Evolutionary conservation across 768 basidiomycete genomes (phyloP), one percentile per base, ranked within the genome.

Genomic region (Galerina sulciceps): DNA sequence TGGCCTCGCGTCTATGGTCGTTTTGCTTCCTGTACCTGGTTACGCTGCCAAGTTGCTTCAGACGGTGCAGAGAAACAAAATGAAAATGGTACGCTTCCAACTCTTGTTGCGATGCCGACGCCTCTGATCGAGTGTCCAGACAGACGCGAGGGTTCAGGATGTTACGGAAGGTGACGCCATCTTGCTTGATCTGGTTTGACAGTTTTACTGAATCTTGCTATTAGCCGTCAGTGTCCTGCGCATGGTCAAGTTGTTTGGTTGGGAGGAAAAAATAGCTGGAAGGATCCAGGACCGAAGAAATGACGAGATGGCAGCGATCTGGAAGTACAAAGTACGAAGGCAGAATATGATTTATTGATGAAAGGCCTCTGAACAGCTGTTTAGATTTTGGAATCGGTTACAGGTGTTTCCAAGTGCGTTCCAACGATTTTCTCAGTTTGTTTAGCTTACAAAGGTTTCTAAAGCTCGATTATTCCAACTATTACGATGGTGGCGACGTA

Each of bases 171-270:
- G 85, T 83, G 14, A 11, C 10, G 23, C 10, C 11, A 18, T 22
- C 3, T 14, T 1, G n/a, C 20, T 15, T 40, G 35, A 20, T 20
- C 10, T 10, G 17, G 34, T n/a, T 22, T 17, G n/a, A 6, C 31
- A 61, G 15, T 40, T 9, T 14, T 23, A 13, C 20, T n/a, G 10
- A 26, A 6, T 17, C 15, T 17, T 42, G n/a, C n/a, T n/a, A 14
- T 4, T 3, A 36, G 85, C 76, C 10, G 75, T 86, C 66, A 79
- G 77, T 58, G 79, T 84, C 23, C 64, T 88, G 13, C 80, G 87
- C 15, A 88, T 89, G 84, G 76, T 89, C 67, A 90, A 91, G 70
- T 73, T 90, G 41, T 90, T 91, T 63, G 89, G 80, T 8, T 83
- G 89, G 81, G 81, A 87, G 78, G 78, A 80, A 57, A 79, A 82